Base-by-base conservation (phyloP, 2,329 filamentous ascomycete species). In the Epichloe glyceriae region DNA sequence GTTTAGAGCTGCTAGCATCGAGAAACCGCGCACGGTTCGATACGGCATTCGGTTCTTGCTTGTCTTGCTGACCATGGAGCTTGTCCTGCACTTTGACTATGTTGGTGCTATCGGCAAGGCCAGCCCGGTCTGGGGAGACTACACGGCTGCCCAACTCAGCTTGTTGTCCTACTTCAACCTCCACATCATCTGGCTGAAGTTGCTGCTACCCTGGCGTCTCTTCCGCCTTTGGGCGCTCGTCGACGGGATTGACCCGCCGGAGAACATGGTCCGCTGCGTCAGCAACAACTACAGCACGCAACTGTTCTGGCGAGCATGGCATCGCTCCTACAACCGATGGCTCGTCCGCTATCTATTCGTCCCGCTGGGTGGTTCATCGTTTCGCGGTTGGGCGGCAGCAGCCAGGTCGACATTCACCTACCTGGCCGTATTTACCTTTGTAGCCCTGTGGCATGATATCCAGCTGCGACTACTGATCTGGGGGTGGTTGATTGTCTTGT, bases 211-310 rank as follows among this genome's bases (percentile, higher is more conserved):
- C 1, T 98, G 91, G 90, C 86, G 93, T n/a, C 85, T 97, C 66
- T 97, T 97, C 78, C 86, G 94, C 4, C 80, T 98, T n/a, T 98
- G 93, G 93, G 77, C 88, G 0, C 77, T 98, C 4, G 64, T 90
- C 15, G 93, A 98, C 64, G 88, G 87, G 54, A 81, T 98, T 58
- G 93, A 98, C 62, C 88, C 93, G 0, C 91, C 93, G 0, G 93
- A 98, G 70, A 98, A 98, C 70, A 96, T 98, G 88, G 80, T 96
- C 50, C 86, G 93, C 58, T 98, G 94, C 68, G 88, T 96, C 69
- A 90, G 83, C 62, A 82, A 98, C 72, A 97, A 97, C 67, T 96
- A 90, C 72, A 90, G 85, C 56, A 85, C 88, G 0, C 76, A 90
- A 40, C 83, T 84, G 19, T 98, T 98, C 71, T 98, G 93, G 93